These are phyloP conservation scores for Acanthamoeba royreba DNA, from an alignment of 208 protist species.

Conservation along the genomic window DNA sequence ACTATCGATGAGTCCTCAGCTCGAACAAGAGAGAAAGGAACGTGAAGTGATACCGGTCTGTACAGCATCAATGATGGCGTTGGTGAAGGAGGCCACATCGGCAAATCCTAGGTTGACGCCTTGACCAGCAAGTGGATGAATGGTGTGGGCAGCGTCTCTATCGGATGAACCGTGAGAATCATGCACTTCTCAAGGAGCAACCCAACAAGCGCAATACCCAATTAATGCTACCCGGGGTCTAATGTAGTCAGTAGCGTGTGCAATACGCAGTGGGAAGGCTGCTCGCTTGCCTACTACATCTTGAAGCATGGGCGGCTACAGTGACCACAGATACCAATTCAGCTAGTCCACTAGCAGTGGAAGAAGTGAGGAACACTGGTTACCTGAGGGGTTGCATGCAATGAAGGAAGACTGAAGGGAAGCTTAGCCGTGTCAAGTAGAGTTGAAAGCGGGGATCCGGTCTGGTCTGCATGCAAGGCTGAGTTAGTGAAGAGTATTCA, in stretches of 20 bases:
- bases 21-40: neutral
- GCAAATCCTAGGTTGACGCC: slow-evolving; percentile 90
- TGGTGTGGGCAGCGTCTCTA: slow-evolving; percentile 87
- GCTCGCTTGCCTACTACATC: neutral
- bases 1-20: neutral
- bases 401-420: too few relatives aligned
- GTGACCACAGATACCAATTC: too few relatives aligned
- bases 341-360: too few relatives aligned
- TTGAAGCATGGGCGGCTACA: neutral
- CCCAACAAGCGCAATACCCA: slow-evolving; percentile 36
- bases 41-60: neutral
- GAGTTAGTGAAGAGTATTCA: too few relatives aligned
- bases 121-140: slow-evolving; percentile 91
- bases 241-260: slow-evolving; percentile 47
- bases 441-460: too few relatives aligned
- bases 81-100: slow-evolving; percentile 63
- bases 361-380: too few relatives aligned
- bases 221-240: slow-evolving; percentile 25
- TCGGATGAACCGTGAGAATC: neutral
- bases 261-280: slow-evolving; percentile 1
- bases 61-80: neutral
- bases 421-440: too few relatives aligned
- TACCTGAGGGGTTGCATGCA: too few relatives aligned
- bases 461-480: too few relatives aligned
- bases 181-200: neutral